phyloP scores from a whole-genome alignment of 495 filamentous ascomycete genomes.

The Aspergillus mulundensis region DNA sequence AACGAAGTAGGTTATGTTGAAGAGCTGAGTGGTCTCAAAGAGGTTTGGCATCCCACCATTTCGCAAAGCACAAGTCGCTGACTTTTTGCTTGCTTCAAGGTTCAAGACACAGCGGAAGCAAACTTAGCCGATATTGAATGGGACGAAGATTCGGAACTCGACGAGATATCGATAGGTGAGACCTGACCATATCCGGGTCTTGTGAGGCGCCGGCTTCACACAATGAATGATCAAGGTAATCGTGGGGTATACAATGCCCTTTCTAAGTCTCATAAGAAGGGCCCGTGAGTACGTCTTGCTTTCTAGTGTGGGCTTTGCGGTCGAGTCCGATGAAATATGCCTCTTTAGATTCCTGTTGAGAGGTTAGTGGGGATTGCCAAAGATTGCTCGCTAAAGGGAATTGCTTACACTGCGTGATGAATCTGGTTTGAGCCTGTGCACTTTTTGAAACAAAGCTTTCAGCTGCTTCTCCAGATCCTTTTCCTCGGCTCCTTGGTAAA shows the following conservation, averaged over 20 bases:
- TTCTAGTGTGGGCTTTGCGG: slow-evolving; percentile 33
- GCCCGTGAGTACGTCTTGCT: not conserved
- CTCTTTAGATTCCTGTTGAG: slow-evolving; percentile 79
- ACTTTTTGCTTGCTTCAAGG: slow-evolving; percentile 29
- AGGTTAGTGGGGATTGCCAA: slow-evolving; percentile 9
- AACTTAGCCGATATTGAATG: slow-evolving; percentile 56
- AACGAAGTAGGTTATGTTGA: slow-evolving; percentile 84
- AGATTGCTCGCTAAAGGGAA: not conserved
- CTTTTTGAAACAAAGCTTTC: slow-evolving; percentile 68
- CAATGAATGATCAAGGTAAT: not conserved
- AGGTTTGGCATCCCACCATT: slow-evolving; percentile 48
- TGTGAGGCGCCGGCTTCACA: not conserved
- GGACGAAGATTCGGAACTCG: slow-evolving; percentile 55
- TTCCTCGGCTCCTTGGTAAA: slow-evolving; percentile 88
- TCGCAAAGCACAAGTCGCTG: slow-evolving; percentile 13
- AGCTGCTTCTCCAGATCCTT: slow-evolving; percentile 68
- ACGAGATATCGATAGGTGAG: slow-evolving; percentile 29
- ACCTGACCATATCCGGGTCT: not conserved
- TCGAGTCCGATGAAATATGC: slow-evolving; percentile 75
- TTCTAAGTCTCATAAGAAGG: not conserved
- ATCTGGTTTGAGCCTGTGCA: slow-evolving; percentile 83
- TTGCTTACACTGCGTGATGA: slow-evolving; percentile 76
- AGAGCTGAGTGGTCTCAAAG: slow-evolving; percentile 83
- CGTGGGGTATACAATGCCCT: not conserved
- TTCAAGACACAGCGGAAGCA: slow-evolving; percentile 74